phyloP scores from a whole-genome alignment of 768 basidiomycete genomes.

The Rhodotorula kratochvilovae region DNA sequence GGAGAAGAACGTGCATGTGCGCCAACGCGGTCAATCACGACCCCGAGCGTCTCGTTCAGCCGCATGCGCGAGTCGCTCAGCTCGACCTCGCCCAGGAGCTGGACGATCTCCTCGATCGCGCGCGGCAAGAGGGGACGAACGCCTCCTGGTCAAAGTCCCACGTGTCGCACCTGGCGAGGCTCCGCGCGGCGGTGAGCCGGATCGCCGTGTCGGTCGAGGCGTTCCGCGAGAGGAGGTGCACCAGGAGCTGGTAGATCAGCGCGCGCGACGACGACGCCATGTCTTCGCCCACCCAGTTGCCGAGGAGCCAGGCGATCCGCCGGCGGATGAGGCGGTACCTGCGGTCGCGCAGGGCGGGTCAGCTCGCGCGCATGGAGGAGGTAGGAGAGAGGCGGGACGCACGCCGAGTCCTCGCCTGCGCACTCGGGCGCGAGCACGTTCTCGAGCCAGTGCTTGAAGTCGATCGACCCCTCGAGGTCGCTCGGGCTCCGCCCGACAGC shows the following conservation, averaged over 20 bases:
- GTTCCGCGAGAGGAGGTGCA: constrained; percentile 60
- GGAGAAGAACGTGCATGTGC: constrained; percentile 45
- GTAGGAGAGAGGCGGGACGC: constrained; percentile 32
- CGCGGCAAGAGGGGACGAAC: constrained; percentile 68
- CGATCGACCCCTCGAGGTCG: constrained; percentile 60
- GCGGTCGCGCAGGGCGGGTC: background rate
- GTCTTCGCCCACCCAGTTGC: constrained; percentile 75
- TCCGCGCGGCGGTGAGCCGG: constrained; percentile 73
- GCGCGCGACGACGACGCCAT: constrained; percentile 58
- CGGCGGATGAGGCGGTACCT: constrained; percentile 90
- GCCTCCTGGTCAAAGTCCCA: constrained; percentile 59
- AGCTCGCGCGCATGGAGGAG: background rate
- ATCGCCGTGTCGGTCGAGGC: constrained; percentile 80
- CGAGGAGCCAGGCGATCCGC: constrained; percentile 90
- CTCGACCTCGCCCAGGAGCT: constrained; percentile 66
- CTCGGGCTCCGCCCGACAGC: constrained; percentile 76
- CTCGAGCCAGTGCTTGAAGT: constrained; percentile 67
- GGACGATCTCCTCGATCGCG: constrained; percentile 63
- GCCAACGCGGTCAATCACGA: constrained; percentile 59
- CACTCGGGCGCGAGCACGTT: constrained; percentile 61
- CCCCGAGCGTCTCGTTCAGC: constrained; percentile 65
- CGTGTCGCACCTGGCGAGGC: constrained; percentile 74
- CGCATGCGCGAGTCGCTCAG: constrained; percentile 71
- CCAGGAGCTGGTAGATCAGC: constrained; percentile 72
- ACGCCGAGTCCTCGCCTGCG: constrained; percentile 60